Percentiles rank a stretch among this genome's conserved stretches.
phyloP scores from a whole-genome alignment of 1,284 basidiomycete species.

The Puccinia polysora region DNA sequence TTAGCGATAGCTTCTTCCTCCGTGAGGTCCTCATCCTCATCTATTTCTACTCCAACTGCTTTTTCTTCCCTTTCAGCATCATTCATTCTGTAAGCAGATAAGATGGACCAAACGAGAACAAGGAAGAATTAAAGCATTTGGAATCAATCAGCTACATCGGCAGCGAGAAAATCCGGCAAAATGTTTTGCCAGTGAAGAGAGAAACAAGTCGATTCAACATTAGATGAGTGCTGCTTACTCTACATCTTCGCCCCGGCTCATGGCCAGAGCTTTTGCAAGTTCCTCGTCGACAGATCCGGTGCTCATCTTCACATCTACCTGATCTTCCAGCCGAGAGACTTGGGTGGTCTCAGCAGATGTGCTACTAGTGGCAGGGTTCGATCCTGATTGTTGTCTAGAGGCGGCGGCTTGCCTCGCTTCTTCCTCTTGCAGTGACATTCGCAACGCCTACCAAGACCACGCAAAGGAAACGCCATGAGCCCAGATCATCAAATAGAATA shows the following conservation, averaged over 20 bases:
- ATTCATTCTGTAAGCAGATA: slow-evolving; percentile 53
- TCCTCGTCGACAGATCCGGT: slow-evolving; percentile 51
- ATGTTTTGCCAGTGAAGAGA: slow-evolving; percentile 49
- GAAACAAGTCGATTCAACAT: slow-evolving; percentile 43
- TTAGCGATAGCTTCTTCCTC: slow-evolving; percentile 63
- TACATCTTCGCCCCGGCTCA: slow-evolving; percentile 47
- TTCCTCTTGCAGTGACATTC: slow-evolving; percentile 97
- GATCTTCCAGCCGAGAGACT: slow-evolving; percentile 10
- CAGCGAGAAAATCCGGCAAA: slow-evolving; percentile 54
- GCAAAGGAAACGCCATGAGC: neutral
- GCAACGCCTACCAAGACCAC: slow-evolving; percentile 67
- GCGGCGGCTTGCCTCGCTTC: slow-evolving; percentile 76
- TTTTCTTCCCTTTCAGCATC: slow-evolving; percentile 52
- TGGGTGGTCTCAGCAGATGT: slow-evolving; percentile 52
- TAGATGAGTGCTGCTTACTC: slow-evolving; percentile 41
- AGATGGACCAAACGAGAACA: slow-evolving; percentile 47
- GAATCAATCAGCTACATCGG: slow-evolving; percentile 22
- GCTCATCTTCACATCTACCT: slow-evolving; percentile 54
- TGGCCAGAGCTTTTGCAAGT: slow-evolving; percentile 49
- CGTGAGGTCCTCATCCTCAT: slow-evolving; percentile 47
- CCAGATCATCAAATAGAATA: neutral
- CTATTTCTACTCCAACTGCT: slow-evolving; percentile 48
- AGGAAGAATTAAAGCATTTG: slow-evolving; percentile 37
- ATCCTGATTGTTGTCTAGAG: slow-evolving; percentile 50
- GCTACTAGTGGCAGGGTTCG: slow-evolving; percentile 46